Conservation (phyloP, 306 rosid genomes). For the Medicago lupulina region DNA sequence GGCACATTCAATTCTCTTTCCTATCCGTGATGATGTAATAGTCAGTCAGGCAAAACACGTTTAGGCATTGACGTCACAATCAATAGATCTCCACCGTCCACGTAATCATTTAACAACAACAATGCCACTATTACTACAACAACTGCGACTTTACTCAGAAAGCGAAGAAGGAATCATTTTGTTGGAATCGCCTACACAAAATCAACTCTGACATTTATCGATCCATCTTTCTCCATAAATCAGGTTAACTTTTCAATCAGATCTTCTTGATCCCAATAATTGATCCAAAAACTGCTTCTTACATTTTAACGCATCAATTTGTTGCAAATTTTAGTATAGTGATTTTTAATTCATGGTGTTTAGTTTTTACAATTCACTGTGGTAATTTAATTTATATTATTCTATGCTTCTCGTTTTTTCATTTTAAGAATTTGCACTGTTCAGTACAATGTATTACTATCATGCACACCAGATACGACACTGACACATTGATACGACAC, state of each 20-base stretch:
- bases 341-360: not conserved
- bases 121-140: not conserved
- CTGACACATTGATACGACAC: too few relatives aligned
- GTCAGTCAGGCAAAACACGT: conserved; percentile 1
- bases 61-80: conserved; percentile 12
- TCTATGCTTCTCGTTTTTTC: not conserved
- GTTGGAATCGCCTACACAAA: not conserved
- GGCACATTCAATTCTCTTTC: conserved; percentile 12
- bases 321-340: not conserved
- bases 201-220: not conserved
- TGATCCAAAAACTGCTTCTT: too few relatives aligned
- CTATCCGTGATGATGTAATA: not conserved
- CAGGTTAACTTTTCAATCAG: conserved; percentile 40
- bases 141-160: conserved; percentile 21
- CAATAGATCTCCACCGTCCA: conserved; percentile 47
- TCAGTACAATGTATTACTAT: too few relatives aligned
- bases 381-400: not conserved
- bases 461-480: too few relatives aligned
- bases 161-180: not conserved
- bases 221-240: conserved; percentile 26
- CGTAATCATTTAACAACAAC: conserved; percentile 34
- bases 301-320: not conserved
- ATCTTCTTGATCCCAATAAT: not conserved
- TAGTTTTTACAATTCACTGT: not conserved
- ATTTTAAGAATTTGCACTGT: conserved; percentile 9